phyloP scores from a whole-genome alignment of 192 early-diverging fungal species.

The Linderina pennispora region DNA sequence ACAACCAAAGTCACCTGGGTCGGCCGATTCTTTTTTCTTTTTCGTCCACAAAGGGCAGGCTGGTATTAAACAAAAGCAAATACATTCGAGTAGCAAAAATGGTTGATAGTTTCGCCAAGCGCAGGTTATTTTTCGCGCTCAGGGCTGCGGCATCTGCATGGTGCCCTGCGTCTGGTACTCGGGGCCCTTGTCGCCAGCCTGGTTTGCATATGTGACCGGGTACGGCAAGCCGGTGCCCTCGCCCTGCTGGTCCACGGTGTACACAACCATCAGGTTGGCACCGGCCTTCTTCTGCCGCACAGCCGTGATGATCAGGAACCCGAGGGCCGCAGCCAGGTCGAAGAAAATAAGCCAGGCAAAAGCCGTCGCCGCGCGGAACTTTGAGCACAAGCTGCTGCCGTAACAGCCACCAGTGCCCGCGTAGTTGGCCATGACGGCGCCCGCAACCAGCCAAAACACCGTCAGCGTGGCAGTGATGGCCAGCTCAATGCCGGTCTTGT shows the following conservation, averaged over 20 bases:
- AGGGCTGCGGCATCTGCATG: no score
- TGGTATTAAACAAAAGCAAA: no score
- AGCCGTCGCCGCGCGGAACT: background rate
- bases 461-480: background rate
- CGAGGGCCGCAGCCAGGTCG: background rate
- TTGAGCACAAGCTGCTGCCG: slow-evolving; percentile 7
- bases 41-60: no score
- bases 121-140: no score
- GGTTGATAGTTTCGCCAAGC: no score
- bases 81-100: no score
- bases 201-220: no score
- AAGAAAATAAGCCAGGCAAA: background rate
- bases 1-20: no score
- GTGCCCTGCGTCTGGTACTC: no score
- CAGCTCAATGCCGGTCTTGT: slow-evolving; percentile 22
- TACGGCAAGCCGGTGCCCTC: no score
- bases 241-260: background rate
- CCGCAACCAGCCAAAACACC: slow-evolving; percentile 28
- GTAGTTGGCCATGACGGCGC: slow-evolving; percentile 31
- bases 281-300: background rate
- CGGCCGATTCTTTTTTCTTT: no score
- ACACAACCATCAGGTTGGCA: background rate
- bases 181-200: no score
- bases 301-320: background rate
- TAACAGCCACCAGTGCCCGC: slow-evolving; percentile 8